Evolutionary conservation across 2,329 filamentous ascomycete species (phyloP).

Genomic region (Sordariomycetes sp.): DNA sequence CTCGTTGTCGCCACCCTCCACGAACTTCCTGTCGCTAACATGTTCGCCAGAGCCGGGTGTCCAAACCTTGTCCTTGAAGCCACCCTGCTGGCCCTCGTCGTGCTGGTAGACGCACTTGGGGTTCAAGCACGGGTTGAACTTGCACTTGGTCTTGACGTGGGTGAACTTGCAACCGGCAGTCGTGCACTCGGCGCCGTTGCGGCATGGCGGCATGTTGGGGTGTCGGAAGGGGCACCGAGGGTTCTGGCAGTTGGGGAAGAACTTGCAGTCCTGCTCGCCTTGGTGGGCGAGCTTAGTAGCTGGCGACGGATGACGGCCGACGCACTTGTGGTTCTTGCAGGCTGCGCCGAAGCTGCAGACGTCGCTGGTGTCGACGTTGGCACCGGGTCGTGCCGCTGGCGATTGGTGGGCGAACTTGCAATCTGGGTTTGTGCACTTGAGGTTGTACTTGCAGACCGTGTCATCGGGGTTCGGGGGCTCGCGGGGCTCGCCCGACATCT

Average conservation of each 20-base stretch:
- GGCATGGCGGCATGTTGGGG: constrained; percentile 75
- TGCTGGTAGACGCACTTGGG: constrained; percentile 84
- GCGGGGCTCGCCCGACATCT: constrained; percentile 46
- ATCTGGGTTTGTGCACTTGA: constrained; percentile 77
- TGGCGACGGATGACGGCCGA: constrained; percentile 83
- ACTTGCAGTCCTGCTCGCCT: constrained; percentile 79
- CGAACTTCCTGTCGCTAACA: constrained; percentile 83
- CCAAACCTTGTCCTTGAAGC: constrained; percentile 87
- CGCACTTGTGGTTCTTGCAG: constrained; percentile 95
- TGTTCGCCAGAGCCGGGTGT: constrained; percentile 56
- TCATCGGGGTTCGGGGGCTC: constrained; percentile 51
- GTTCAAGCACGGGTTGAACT: constrained; percentile 86
- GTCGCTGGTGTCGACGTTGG: constrained; percentile 69
- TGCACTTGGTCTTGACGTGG: constrained; percentile 77
- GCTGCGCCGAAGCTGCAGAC: constrained; percentile 78
- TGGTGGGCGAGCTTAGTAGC: constrained; percentile 72
- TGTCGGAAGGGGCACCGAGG: constrained; percentile 82
- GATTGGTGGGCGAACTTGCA: constrained; percentile 95
- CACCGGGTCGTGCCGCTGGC: constrained; percentile 72
- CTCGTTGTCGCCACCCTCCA: constrained; percentile 58
- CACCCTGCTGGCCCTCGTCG: constrained; percentile 78
- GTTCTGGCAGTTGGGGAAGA: constrained; percentile 88
- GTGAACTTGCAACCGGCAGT: constrained; percentile 80
- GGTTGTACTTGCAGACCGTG: constrained; percentile 80
- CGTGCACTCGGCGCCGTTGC: constrained; percentile 84